Conservation (phyloP, 2,329 filamentous ascomycete species). For the Hymenoscyphus scutula region DNA sequence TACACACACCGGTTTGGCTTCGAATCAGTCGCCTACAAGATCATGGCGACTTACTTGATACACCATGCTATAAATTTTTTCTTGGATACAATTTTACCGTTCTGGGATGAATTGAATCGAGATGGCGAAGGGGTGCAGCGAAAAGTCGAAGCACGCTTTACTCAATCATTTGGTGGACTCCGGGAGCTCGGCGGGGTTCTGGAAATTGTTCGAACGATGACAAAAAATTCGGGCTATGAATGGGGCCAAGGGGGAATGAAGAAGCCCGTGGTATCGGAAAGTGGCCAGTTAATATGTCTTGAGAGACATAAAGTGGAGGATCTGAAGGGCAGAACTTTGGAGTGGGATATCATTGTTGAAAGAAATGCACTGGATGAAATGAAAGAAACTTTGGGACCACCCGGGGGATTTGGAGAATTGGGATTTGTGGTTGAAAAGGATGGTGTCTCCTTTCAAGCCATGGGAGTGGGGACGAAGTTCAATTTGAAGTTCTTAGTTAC, state of each 20-base stretch:
- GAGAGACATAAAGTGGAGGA: conserved; percentile 11
- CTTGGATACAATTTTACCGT: conserved; percentile 14
- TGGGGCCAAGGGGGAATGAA: not conserved
- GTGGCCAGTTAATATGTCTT: conserved; percentile 9
- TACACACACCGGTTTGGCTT: not conserved
- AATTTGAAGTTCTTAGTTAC: conserved; percentile 13
- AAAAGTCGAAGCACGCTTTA: not conserved
- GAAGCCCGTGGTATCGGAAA: not conserved
- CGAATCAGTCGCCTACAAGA: conserved; percentile 12
- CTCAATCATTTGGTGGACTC: conserved; percentile 8
- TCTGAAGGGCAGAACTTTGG: conserved; percentile 6
- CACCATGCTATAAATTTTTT: conserved; percentile 5
- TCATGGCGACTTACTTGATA: conserved; percentile 15
- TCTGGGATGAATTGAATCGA: not conserved
- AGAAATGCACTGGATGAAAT: conserved; percentile 18
- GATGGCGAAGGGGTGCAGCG: conserved; percentile 4
- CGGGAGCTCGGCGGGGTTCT: not conserved
- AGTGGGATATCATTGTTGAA: conserved; percentile 15
- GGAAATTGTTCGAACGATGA: not conserved
- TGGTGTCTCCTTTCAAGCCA: conserved; percentile 17
- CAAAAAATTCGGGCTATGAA: not conserved
- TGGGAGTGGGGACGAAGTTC: conserved; percentile 19
- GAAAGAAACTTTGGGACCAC: conserved; percentile 19
- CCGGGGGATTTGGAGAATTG: conserved; percentile 20
- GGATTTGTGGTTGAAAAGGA: conserved; percentile 18